Evolutionary conservation across 1,284 basidiomycete species (phyloP), one percentile per base, ranked within the genome.

Genomic region (Papiliotrema laurentii): DNA sequence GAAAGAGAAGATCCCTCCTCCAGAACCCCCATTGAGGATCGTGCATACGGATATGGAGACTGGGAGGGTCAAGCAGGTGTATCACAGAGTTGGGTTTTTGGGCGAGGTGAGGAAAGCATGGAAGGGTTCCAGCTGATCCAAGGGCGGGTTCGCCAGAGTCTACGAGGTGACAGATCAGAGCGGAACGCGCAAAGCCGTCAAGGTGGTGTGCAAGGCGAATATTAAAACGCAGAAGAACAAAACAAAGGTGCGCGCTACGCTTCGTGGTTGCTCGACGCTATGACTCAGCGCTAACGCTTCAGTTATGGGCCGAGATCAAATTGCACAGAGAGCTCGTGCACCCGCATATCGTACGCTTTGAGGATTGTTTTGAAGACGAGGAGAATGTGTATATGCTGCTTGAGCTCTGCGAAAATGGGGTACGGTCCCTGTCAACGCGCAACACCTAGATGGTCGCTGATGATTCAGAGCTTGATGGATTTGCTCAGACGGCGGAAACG

Each of bases 281-380:
- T 36, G 27, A 10, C 10, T 28, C 5, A 28, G 4, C 26, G 18
- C 47, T 43, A 18, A 43, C 18, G 7, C 4, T 5, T 18, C 51
- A 87, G 92, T 82, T 97, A 52, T 97, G 94, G 64, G 93, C 93
- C 53, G 94, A 98, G 80, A 97, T 98, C 72, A 97, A 96, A 79
- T 92, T 98, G 49, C 94, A 98, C 74, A 84, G 86, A 54, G 86
- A 90, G 19, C 81, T 97, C 47, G 75, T 84, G 31, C 94, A 98
- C 65, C 88, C 91, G 22, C 92, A 98, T 73, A 88, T 98, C 53
- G 92, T 97, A 54, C 76, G 78, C 18, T 97, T 98, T 69, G 80
- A 87, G 50, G 91, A 97, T 59, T 94, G 91, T 71, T 97, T 97
- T 68, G 93, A 98, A 74, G 94, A 97, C 68, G 81, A 84, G 9